These are phyloP conservation scores for Rhododendron griersonianum DNA, from an alignment of 148 eudicot species.

Conservation along the genomic window DNA sequence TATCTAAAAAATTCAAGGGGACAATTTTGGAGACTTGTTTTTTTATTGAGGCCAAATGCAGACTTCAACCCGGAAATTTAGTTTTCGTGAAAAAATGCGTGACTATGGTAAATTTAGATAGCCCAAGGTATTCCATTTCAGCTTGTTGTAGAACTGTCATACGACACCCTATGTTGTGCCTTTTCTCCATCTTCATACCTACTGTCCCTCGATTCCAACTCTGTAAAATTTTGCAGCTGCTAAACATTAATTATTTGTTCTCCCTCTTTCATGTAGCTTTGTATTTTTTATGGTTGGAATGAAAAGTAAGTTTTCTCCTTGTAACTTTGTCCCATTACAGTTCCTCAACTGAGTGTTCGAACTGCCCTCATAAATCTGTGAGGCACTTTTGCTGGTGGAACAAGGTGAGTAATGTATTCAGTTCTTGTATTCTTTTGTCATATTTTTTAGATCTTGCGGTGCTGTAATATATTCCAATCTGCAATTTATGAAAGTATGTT, in stretches of 20 bases:
- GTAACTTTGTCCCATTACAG: conserved; percentile 28
- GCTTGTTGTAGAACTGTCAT: not conserved
- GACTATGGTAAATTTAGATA: not conserved
- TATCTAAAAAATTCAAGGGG: not conserved
- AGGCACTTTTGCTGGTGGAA: conserved; percentile 57
- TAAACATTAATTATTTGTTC: not conserved
- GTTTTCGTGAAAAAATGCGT: not conserved
- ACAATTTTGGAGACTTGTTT: not conserved
- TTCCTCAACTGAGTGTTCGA: conserved; percentile 41
- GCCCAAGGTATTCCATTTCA: not conserved
- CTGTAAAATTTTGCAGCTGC: not conserved
- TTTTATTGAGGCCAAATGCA: not conserved
- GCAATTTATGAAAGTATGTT: conserved; percentile 5
- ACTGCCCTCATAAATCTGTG: conserved; percentile 67
- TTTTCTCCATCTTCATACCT: not conserved
- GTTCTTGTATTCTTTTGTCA: not conserved
- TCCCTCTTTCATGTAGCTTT: not conserved
- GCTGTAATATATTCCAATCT: conserved; percentile 9
- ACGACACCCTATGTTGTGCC: not conserved
- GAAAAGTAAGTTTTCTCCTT: not conserved
- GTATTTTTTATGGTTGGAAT: not conserved
- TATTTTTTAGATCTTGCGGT: not conserved
- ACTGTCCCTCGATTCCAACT: not conserved
- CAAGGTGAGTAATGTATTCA: conserved; percentile 10
- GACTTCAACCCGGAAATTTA: not conserved